Evolutionary conservation across 768 basidiomycete genomes (phyloP).

Genomic region (Boletus sp.): DNA sequence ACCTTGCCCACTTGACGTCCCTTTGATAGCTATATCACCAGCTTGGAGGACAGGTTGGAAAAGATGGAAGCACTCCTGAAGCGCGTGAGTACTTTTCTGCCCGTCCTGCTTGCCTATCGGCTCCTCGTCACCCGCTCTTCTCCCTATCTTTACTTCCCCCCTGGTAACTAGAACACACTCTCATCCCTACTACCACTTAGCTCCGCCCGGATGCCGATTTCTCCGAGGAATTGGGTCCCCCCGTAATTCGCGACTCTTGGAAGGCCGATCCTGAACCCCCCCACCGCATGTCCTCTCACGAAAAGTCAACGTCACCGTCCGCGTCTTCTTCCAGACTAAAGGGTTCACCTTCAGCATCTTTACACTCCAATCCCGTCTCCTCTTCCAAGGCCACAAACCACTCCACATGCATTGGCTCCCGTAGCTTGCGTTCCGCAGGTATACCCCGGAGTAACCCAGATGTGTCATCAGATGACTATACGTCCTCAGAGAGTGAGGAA

Average conservation of each 20-base stretch:
- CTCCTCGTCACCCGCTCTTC: background rate
- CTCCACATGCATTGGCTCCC: constrained; percentile 6
- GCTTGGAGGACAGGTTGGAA: constrained; percentile 57
- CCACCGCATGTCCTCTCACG: constrained; percentile 11
- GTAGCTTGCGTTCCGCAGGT: constrained; percentile 14
- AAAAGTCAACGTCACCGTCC: constrained; percentile 23
- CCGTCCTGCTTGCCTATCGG: background rate
- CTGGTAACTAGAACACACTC: background rate
- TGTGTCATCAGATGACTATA: constrained; percentile 23
- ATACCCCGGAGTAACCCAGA: constrained; percentile 29
- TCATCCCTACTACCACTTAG: constrained; percentile 34
- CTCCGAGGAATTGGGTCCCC: constrained; percentile 58
- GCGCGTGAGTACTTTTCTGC: constrained; percentile 37
- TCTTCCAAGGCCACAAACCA: constrained; percentile 4
- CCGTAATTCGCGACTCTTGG: constrained; percentile 64
- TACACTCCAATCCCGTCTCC: constrained; percentile 6
- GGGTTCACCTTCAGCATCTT: constrained; percentile 8
- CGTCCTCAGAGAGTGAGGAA: constrained; percentile 37
- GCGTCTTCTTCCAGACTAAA: constrained; percentile 15
- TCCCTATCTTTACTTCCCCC: background rate
- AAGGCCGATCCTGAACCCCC: constrained; percentile 31
- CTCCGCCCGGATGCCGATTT: constrained; percentile 62
- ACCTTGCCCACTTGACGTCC: background rate
- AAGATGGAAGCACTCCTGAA: constrained; percentile 51
- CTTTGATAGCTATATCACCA: constrained; percentile 48